Evolutionary conservation across 352 stramenopile species (phyloP), one percentile per base, ranked within the genome.

Genomic region (Pythium periplocum): DNA sequence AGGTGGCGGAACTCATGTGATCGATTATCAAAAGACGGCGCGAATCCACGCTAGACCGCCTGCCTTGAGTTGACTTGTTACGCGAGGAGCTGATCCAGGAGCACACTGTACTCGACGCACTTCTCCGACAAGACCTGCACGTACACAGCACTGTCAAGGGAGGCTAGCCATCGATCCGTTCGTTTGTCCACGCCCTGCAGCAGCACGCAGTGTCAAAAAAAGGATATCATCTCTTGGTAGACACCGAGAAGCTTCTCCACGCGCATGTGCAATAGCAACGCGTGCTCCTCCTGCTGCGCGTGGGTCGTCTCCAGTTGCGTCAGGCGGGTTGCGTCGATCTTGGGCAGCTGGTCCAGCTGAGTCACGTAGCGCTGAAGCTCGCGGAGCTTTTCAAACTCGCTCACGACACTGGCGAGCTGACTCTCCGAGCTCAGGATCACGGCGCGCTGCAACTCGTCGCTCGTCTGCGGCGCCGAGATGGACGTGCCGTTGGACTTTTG

Each of bases 121-220:
- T 88, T 88, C 60, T 83, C 71, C 2, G 78, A 88, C 52, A 88
- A 55, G 46, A 85, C 64, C 63, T 81, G 69, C 45, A 89, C 55
- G 64, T 69, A 32, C 46, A 51, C 38, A 17, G 32, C 17, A 26
- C 17, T 26, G 17, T 26, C 17, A 26, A 26, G 17, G 17, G 17
- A 26, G 17, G 17, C 17, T 26, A 26, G 17, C 17, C 17, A 26
- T 26, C 17, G 17, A 26, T 26, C 17, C 17, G 17, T 26, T 26
- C 17, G 17, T 26, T 26, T 26, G 17, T 26, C 17, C 17, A 26
- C 17, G 17, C 17, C 17, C 17, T 26, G 17, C 17, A 26, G 17
- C 44, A 17, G 41, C 9, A 48, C 26, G 32, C 43, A 48, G 12
- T 7, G 9, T 38, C 51, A 42, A 60, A 64, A 64, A 26, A 44